Evolutionary conservation across 1,284 basidiomycete species (phyloP).

Genomic region (Rugosomyces carneus): DNA sequence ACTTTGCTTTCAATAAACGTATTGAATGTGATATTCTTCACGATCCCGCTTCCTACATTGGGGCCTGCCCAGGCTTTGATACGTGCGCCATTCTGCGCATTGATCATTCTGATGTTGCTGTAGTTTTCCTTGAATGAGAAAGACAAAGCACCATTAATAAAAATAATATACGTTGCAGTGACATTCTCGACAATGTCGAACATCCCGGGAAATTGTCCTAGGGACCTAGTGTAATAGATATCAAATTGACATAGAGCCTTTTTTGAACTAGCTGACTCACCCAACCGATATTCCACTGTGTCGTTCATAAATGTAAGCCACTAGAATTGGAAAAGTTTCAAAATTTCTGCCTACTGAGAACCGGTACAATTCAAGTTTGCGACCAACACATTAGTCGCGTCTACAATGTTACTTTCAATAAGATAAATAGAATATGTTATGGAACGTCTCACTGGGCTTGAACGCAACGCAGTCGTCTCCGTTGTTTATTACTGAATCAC

Average conservation of each 20-base stretch:
- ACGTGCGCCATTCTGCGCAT: constrained; percentile 59
- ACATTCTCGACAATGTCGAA: constrained; percentile 66
- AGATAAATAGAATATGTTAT: not conserved
- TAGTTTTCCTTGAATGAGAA: constrained; percentile 9
- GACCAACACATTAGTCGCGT: constrained; percentile 52
- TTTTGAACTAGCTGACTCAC: constrained; percentile 16
- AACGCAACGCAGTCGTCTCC: constrained; percentile 64
- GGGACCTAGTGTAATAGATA: constrained; percentile 24
- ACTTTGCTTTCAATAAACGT: constrained; percentile 47
- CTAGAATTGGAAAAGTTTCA: constrained; percentile 1
- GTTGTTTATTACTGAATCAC: constrained; percentile 50
- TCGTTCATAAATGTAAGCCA: not conserved
- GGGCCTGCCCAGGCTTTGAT: constrained; percentile 64
- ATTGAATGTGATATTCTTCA: constrained; percentile 49
- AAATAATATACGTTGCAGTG: constrained; percentile 33
- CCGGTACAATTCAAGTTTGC: constrained; percentile 56
- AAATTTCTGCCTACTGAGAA: constrained; percentile 36
- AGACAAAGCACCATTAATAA: not conserved
- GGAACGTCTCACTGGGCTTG: constrained; percentile 47
- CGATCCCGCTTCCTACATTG: constrained; percentile 55
- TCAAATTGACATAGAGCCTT: not conserved
- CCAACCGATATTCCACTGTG: constrained; percentile 60
- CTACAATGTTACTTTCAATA: constrained; percentile 17
- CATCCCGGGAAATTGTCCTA: constrained; percentile 50
- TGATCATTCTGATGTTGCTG: constrained; percentile 52